These are phyloP conservation scores for Vishniacozyma victoriae DNA, from an alignment of 768 basidiomycete species.

Conservation along the genomic window DNA sequence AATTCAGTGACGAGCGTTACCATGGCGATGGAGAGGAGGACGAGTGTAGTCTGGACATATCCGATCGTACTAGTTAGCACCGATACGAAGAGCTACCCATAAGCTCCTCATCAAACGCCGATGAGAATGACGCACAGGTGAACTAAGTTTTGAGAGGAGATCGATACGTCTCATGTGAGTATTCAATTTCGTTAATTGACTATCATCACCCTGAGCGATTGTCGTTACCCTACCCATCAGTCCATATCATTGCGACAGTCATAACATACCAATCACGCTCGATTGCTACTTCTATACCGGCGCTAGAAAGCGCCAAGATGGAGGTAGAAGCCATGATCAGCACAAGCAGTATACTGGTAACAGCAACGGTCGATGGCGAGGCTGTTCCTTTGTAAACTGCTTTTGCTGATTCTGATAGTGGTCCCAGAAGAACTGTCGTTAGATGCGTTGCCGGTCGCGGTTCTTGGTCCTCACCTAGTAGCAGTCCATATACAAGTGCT, in stretches of 20 bases:
- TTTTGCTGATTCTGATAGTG: slow-evolving; percentile 11
- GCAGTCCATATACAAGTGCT: slow-evolving; percentile 18
- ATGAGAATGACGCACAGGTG: slow-evolving; percentile 20
- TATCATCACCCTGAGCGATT: slow-evolving; percentile 21
- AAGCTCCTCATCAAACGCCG: background rate
- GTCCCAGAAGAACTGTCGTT: slow-evolving; percentile 20
- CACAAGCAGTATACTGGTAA: slow-evolving; percentile 17
- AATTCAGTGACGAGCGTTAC: slow-evolving; percentile 28
- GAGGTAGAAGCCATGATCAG: slow-evolving; percentile 26
- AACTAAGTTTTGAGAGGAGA: slow-evolving; percentile 33
- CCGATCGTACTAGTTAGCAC: slow-evolving; percentile 27
- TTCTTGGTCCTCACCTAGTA: slow-evolving; percentile 13
- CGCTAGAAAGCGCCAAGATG: slow-evolving; percentile 26
- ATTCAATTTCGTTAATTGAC: slow-evolving; percentile 35
- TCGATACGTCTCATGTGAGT: slow-evolving; percentile 39
- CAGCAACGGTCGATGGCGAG: background rate
- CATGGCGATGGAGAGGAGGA: slow-evolving; percentile 19
- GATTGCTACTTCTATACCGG: slow-evolving; percentile 36
- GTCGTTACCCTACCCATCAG: slow-evolving; percentile 34
- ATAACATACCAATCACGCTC: slow-evolving; percentile 43
- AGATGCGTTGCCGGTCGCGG: too few species aligned
- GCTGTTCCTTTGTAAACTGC: slow-evolving; percentile 20
- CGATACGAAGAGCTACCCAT: slow-evolving; percentile 35
- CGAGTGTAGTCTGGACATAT: slow-evolving; percentile 20
- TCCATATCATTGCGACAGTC: background rate